A percentile compares a stretch with the other conserved stretches of the same genome.
Conservation (phyloP, 345 rosid species). For the Boechera stricta region DNA sequence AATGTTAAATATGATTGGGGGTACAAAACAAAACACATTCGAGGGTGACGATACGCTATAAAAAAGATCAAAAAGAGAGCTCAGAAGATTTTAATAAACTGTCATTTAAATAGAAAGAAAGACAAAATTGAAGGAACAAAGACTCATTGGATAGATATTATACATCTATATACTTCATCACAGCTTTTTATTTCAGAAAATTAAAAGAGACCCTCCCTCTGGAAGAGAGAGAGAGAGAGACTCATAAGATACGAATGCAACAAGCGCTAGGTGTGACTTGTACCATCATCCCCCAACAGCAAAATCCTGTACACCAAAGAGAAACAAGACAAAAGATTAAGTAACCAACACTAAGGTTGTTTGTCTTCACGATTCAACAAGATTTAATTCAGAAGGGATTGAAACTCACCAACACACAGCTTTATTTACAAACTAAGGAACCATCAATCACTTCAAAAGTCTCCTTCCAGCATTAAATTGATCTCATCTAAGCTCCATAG, state of each 20-base stretch:
- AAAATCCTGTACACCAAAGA: slow-evolving; percentile 37
- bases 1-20: slow-evolving; percentile 20
- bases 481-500: slow-evolving; percentile 89
- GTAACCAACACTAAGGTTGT: slow-evolving; percentile 11
- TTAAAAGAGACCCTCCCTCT: not conserved
- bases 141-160: slow-evolving; percentile 26
- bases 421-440: slow-evolving; percentile 40
- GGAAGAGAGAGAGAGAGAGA: not conserved
- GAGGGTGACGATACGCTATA: slow-evolving; percentile 14
- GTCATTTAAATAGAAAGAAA: not conserved
- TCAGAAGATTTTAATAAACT: slow-evolving; percentile 22
- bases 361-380: slow-evolving; percentile 5
- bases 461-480: slow-evolving; percentile 55
- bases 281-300: slow-evolving; percentile 44
- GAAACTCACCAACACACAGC: slow-evolving; percentile 44
- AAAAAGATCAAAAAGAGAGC: not conserved
- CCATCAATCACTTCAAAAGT: slow-evolving; percentile 53
- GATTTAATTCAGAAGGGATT: not conserved
- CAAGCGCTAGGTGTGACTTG: slow-evolving; percentile 35
- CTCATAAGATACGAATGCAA: slow-evolving; percentile 25
- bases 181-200: slow-evolving; percentile 22
- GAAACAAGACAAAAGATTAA: slow-evolving; percentile 3
- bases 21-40: slow-evolving; percentile 32
- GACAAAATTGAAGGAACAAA: slow-evolving; percentile 23
- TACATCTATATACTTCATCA: slow-evolving; percentile 28